Evolutionary conservation across 2,329 filamentous ascomycete species (phyloP).

Genomic region (Pseudogymnoascus sp.): DNA sequence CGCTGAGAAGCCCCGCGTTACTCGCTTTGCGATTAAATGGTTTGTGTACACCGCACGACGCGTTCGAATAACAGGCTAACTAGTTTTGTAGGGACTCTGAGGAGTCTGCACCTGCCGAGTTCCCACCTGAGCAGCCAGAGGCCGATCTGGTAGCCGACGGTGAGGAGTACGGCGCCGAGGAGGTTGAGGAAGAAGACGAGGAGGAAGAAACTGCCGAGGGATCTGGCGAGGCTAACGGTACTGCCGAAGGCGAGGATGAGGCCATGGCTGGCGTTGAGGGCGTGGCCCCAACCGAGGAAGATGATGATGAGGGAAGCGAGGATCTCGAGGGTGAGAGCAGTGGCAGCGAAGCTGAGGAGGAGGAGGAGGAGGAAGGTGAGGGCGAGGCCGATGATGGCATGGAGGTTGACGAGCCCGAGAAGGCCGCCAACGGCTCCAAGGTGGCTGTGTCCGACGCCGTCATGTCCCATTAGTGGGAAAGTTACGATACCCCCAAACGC

Average conservation of each 20-base stretch:
- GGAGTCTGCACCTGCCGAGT: constrained; percentile 89
- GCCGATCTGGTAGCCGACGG: constrained; percentile 82
- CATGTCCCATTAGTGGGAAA: constrained; percentile 23
- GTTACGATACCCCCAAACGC: background rate
- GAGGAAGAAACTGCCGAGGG: constrained; percentile 50
- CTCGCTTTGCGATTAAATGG: constrained; percentile 98
- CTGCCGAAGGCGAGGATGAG: constrained; percentile 52
- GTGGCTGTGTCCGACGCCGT: constrained; percentile 20
- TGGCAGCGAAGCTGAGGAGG: constrained; percentile 62
- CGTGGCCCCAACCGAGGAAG: constrained; percentile 40
- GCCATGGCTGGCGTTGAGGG: constrained; percentile 68
- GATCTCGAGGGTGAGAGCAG: constrained; percentile 72
- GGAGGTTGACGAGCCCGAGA: constrained; percentile 39
- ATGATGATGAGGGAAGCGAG: constrained; percentile 69
- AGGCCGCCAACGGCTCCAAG: constrained; percentile 18
- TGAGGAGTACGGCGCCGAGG: constrained; percentile 83
- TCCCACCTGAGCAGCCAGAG: constrained; percentile 94
- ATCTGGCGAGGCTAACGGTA: constrained; percentile 34
- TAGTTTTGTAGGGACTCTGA: constrained; percentile 76
- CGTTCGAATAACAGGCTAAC: background rate
- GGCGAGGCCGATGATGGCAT: constrained; percentile 38
- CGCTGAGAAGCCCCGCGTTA: constrained; percentile 94
- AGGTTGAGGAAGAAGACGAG: constrained; percentile 66
- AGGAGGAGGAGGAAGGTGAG: constrained; percentile 52
- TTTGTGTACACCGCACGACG: constrained; percentile 37